These are phyloP conservation scores for Periconia sp. DNA, from an alignment of 2,329 filamentous ascomycete species.

Conservation along the genomic window DNA sequence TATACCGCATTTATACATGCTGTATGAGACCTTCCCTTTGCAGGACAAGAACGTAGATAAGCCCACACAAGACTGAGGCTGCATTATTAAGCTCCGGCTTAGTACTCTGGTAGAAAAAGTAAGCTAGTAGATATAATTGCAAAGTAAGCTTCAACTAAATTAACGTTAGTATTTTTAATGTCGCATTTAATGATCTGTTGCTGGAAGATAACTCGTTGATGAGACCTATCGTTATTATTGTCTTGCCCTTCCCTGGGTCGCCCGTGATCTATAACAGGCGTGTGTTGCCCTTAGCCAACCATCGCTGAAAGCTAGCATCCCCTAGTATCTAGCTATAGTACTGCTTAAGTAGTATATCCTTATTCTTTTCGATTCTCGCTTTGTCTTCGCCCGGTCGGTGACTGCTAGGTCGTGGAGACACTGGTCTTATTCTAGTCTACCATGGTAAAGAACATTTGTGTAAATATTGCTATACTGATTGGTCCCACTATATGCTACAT, in stretches of 20 bases:
- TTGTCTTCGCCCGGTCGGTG: conserved; percentile 20
- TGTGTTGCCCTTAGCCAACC: conserved; percentile 14
- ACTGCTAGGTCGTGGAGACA: conserved; percentile 16
- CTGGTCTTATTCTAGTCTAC: conserved; percentile 2
- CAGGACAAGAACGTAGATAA: conserved; percentile 49
- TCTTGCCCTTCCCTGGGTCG: conserved; percentile 44
- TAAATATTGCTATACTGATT: not conserved
- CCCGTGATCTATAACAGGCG: conserved; percentile 48
- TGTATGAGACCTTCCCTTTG: conserved; percentile 41
- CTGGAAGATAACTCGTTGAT: conserved; percentile 8
- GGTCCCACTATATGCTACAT: not conserved
- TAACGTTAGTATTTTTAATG: not conserved
- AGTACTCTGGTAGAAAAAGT: conserved; percentile 54
- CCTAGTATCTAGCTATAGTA: conserved; percentile 27
- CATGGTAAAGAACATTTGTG: not conserved
- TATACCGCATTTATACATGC: conserved; percentile 39
- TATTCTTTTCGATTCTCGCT: conserved; percentile 17
- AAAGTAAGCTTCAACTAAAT: conserved; percentile 1
- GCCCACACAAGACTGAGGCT: conserved; percentile 49
- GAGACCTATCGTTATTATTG: conserved; percentile 25
- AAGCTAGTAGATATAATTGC: conserved; percentile 17
- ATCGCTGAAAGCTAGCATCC: conserved; percentile 25
- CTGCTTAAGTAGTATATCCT: conserved; percentile 18
- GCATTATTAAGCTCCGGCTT: conserved; percentile 46
- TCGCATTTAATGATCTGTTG: not conserved